Evolutionary conservation across 345 rosid species (phyloP).

Genomic region (Anastatica hierochuntica): DNA sequence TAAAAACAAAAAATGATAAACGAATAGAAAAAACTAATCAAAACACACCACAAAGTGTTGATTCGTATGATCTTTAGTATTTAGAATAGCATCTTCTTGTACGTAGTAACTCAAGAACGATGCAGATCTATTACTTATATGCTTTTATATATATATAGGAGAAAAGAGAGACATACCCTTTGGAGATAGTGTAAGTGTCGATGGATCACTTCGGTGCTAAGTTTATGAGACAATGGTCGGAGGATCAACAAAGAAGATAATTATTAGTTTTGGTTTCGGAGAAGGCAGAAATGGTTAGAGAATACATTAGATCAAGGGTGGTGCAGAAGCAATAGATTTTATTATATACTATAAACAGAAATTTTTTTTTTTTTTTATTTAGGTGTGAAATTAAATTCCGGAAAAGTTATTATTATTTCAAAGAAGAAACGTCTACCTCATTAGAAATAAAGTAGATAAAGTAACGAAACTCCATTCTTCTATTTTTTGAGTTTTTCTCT

Average conservation of each 20-base stretch:
- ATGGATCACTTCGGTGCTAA: too few relatives aligned
- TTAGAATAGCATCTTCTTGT: too few relatives aligned
- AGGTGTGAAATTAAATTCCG: constrained; percentile 25
- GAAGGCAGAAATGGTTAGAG: constrained; percentile 16
- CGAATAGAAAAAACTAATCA: too few relatives aligned
- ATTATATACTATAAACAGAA: neutral
- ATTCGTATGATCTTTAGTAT: too few relatives aligned
- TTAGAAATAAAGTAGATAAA: too few relatives aligned
- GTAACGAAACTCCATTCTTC: constrained; percentile 9
- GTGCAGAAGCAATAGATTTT: constrained; percentile 25
- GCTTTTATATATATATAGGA: too few relatives aligned
- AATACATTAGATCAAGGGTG: constrained; percentile 16
- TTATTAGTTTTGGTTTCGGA: neutral
- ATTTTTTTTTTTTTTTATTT: neutral
- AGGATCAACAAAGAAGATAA: neutral
- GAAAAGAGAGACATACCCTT: too few relatives aligned
- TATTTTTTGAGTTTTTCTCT: neutral
- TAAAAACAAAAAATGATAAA: neutral
- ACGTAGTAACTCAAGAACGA: too few relatives aligned
- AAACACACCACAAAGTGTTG: too few relatives aligned
- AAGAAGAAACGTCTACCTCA: constrained; percentile 25
- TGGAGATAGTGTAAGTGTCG: too few relatives aligned
- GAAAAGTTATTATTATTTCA: constrained; percentile 7
- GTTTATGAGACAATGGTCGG: constrained; percentile 3
- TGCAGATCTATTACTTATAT: too few relatives aligned